These are phyloP conservation scores for Cryphonectria carpinicola DNA, from an alignment of 2,329 filamentous ascomycete genomes.

Conservation along the genomic window DNA sequence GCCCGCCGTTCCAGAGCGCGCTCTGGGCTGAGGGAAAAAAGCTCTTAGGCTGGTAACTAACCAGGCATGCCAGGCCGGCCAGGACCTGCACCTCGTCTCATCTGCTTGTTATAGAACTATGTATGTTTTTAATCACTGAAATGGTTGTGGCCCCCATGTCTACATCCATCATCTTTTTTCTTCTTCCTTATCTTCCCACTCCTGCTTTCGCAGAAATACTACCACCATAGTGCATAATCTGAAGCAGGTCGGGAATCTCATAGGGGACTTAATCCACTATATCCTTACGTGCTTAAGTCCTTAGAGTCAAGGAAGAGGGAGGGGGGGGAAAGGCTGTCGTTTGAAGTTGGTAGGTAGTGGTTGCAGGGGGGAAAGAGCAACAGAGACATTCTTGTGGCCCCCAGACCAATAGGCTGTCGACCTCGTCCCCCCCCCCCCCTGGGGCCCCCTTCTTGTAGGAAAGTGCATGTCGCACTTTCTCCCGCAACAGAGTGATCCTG, in stretches of 20 bases:
- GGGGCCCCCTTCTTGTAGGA: background rate
- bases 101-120: background rate
- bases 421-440: background rate
- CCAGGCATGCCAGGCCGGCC: background rate
- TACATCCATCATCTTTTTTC: background rate
- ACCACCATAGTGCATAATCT: background rate
- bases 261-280: background rate
- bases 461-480: slow-evolving; percentile 15
- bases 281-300: too few species aligned
- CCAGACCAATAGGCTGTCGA: slow-evolving; percentile 18
- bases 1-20: slow-evolving; percentile 9
- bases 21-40: background rate
- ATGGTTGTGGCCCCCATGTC: too few species aligned
- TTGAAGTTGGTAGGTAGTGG: slow-evolving; percentile 15
- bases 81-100: background rate
- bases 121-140: too few species aligned
- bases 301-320: background rate
- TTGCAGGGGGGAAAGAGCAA: slow-evolving; percentile 9
- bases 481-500: slow-evolving; percentile 1
- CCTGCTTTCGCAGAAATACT: too few species aligned
- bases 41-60: too few species aligned
- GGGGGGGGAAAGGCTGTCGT: slow-evolving; percentile 10
- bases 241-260: background rate
- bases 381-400: slow-evolving; percentile 6
- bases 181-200: background rate